A percentile compares a stretch with the other conserved stretches of the same genome.
Conservation (phyloP, 192 early-diverging fungal species). For the Obelidium mucronatum region DNA sequence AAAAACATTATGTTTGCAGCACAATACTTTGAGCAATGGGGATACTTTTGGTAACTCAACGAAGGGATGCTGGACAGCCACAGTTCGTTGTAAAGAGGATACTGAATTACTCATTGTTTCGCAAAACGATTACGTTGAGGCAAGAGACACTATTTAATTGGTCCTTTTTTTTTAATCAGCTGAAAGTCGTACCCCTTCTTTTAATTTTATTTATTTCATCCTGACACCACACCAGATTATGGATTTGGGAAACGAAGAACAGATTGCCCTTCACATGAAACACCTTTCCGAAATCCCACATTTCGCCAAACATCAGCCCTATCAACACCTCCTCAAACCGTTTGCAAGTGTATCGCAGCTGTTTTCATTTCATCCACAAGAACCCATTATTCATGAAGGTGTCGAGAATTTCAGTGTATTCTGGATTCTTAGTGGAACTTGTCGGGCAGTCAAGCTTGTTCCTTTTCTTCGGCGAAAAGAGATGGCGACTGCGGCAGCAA, state of each 20-base stretch:
- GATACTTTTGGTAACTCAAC: slow-evolving; percentile 6
- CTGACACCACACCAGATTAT: slow-evolving; percentile 13
- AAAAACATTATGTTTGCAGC: not conserved
- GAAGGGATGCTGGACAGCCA: slow-evolving; percentile 5
- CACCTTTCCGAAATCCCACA: slow-evolving; percentile 9
- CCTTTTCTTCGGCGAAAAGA: slow-evolving; percentile 28
- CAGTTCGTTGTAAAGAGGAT: slow-evolving; percentile 3
- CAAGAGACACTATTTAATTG: not conserved
- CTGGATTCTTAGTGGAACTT: slow-evolving; percentile 35
- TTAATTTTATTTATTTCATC: not conserved
- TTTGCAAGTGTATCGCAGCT: slow-evolving; percentile 15
- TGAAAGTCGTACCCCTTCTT: too few relatives aligned
- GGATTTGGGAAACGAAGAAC: not conserved
- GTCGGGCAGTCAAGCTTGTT: slow-evolving; percentile 33
- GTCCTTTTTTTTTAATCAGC: too few relatives aligned
- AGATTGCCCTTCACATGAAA: not conserved
- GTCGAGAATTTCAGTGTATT: slow-evolving; percentile 17
- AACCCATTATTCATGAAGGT: slow-evolving; percentile 40
- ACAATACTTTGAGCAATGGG: slow-evolving; percentile 11
- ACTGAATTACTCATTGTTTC: slow-evolving; percentile 7
- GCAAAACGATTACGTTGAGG: not conserved
- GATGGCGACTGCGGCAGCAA: not conserved
- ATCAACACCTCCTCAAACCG: slow-evolving; percentile 3
- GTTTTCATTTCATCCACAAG: slow-evolving; percentile 15
- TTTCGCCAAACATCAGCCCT: not conserved